Percentiles rank a stretch among this genome's conserved stretches.
phyloP scores from a whole-genome alignment of 495 filamentous ascomycete genomes.

The Elaphomyces granulatus region DNA sequence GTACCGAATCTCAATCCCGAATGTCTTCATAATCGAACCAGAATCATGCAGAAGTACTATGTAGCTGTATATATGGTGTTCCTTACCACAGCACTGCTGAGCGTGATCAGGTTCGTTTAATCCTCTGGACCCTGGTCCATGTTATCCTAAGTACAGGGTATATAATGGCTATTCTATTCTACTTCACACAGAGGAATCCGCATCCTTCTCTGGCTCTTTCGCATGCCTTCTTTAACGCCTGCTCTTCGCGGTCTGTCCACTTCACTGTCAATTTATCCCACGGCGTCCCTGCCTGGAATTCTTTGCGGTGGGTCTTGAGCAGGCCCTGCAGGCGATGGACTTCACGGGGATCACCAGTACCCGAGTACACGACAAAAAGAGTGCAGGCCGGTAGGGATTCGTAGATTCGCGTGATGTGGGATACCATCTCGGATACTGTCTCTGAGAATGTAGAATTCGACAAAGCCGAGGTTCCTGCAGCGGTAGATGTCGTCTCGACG shows the following conservation, averaged over 20 bases:
- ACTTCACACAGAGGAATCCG: constrained; percentile 72
- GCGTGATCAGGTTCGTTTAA: too few relatives aligned
- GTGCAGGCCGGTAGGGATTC: constrained; percentile 69
- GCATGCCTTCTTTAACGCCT: constrained; percentile 58
- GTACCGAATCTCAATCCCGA: too few relatives aligned
- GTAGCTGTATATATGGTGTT: too few relatives aligned
- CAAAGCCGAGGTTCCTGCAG: not conserved
- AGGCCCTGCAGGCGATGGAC: constrained; percentile 57
- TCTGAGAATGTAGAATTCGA: constrained; percentile 21
- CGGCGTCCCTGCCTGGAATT: constrained; percentile 58
- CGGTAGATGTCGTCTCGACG: constrained; percentile 5
- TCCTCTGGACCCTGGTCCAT: too few relatives aligned
- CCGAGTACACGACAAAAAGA: constrained; percentile 75
- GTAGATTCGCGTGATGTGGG: constrained; percentile 54
- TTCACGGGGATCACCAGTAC: constrained; percentile 74
- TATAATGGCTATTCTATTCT: too few relatives aligned
- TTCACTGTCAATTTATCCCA: constrained; percentile 81
- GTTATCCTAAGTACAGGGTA: too few relatives aligned
- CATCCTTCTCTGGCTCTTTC: constrained; percentile 58
- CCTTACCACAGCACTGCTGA: too few relatives aligned
- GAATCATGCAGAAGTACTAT: too few relatives aligned
- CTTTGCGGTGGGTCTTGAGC: constrained; percentile 57
- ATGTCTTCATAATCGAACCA: too few relatives aligned
- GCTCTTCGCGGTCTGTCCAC: constrained; percentile 83
- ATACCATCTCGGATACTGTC: constrained; percentile 33